Evolutionary conservation across 805 yeast species (phyloP), one percentile per base, ranked within the genome.

Genomic region (Yamadazyma tumulicola): DNA sequence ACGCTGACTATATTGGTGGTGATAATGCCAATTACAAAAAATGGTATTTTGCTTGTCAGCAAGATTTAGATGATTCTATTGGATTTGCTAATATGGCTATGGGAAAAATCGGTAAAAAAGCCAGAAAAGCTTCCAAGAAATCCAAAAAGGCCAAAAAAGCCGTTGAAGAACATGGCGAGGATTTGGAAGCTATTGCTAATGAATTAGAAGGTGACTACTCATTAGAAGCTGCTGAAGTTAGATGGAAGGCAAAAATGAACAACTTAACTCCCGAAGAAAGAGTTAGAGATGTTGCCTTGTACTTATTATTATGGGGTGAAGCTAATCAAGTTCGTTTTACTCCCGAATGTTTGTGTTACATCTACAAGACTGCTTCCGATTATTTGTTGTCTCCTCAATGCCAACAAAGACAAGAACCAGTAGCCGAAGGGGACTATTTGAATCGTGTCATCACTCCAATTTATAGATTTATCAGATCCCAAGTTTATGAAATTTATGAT

Each of bases 281-380:
- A 62, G 89, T 83, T 35, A 77, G 89, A 64, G 88, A 84, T 46
- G 64, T 85, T 48, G 81, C 89, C 10, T 66, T 85, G 43, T 85
- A 83, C 64, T 67, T 85, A 42, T 68, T 85, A 51, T 63, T 82
- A 49, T 85, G 94, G 94, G 94, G 94, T 69, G 94, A 85, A 67
- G 89, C 93, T 22, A 85, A 85, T 64, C 93, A 85, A 69, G 95
- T 91, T 39, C 84, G 99, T 65, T 93, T 93, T 69, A 83, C 93
- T 37, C 75, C 83, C 5, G 97, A 88, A 72, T 75, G 84, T 67
- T 68, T 93, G 44, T 86, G 96, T 75, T 93, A 85, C 75, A 81
- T 93, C 55, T 94, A 80, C 77, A 91, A 94, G 72, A 85, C 95
- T 61, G 96, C 97, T 39, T 74, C 75, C 47, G 98, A 93, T 64